Base-by-base conservation (phyloP, 441 rosid species). In the Sinapis alba region DNA sequence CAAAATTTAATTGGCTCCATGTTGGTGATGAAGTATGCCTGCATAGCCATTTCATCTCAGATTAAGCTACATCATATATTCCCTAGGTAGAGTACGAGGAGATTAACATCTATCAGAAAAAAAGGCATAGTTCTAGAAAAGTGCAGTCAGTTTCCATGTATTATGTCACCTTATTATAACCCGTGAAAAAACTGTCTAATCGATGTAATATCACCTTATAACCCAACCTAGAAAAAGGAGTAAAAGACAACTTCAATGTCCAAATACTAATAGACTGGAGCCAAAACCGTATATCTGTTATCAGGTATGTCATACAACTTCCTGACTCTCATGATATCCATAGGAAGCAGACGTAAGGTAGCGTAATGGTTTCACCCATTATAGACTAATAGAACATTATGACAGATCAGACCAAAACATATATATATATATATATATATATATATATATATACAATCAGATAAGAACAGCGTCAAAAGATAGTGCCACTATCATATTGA, bases 11-110 rank as follows among this genome's bases (percentile, higher is more conserved):
- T 87, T 32, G 94, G 89, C 84, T 94, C 97, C 94, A 84, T 89
- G 76, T 94, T 94, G 77, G 96, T 92, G 71, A 92, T 83, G 83
- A 94, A 94, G 85, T 90, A 94, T 59, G 97, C 93, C 98, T 94
- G 88, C 82, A 83, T 27, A 76, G 64, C 64, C 73, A 80, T 66
- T 69, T 12, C 16, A 18, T 67, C 12, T 54, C 45, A 68, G 32
- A 65, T 72, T 23, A 27, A 34, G 60, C 26, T 32, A 32, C 36
- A 67, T 50, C 16, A 68, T 36, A 53, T 6, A 76, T 28, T 54
- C 57, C 28, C 32, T 8, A 10, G 15, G n/a, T 57, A 28, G 34
- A 20, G 36, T 24, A 64, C 6, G 15, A 63, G 10, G 28, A 73
- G 16, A 63, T 16, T 12, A 12, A 38, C 1, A 16, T 54, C 64